Percentiles rank a stretch among this genome's conserved stretches.
phyloP scores from a whole-genome alignment of 441 rosid species.

The Mallotus repandus region DNA sequence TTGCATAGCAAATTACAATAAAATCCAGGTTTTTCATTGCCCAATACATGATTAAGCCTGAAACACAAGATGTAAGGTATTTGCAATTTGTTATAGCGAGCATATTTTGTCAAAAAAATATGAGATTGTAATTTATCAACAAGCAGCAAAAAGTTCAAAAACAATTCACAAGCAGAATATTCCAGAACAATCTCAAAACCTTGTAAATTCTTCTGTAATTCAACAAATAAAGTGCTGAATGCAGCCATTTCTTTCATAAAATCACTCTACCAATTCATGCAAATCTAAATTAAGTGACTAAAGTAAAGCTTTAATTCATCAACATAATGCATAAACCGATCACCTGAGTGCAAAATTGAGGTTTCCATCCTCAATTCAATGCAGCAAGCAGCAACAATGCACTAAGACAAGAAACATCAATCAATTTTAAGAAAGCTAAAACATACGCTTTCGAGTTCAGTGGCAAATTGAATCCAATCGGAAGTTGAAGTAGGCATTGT shows the following conservation, averaged over 20 bases:
- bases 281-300: constrained; percentile 17
- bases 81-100: constrained; percentile 52
- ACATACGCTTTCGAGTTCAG: too few relatives aligned
- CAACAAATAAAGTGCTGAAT: constrained; percentile 17
- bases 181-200: constrained; percentile 39
- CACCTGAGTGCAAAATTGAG: not conserved
- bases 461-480: too few relatives aligned
- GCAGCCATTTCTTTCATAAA: constrained; percentile 35
- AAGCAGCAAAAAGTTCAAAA: constrained; percentile 58
- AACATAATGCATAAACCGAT: not conserved
- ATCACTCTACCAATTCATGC: constrained; percentile 21
- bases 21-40: constrained; percentile 43
- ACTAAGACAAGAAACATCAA: not conserved
- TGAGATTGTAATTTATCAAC: constrained; percentile 55
- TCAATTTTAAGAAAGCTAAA: not conserved
- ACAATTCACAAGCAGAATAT: constrained; percentile 70
- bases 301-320: constrained; percentile 23
- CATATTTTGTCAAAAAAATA: constrained; percentile 58
- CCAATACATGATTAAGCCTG: constrained; percentile 56
- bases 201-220: constrained; percentile 23
- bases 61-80: constrained; percentile 78
- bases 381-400: not conserved
- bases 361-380: constrained; percentile 11
- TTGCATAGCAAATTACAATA: constrained; percentile 53
- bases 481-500: too few relatives aligned